Conservation (phyloP, 495 filamentous ascomycete species). For the Lepidopterella palustris region DNA sequence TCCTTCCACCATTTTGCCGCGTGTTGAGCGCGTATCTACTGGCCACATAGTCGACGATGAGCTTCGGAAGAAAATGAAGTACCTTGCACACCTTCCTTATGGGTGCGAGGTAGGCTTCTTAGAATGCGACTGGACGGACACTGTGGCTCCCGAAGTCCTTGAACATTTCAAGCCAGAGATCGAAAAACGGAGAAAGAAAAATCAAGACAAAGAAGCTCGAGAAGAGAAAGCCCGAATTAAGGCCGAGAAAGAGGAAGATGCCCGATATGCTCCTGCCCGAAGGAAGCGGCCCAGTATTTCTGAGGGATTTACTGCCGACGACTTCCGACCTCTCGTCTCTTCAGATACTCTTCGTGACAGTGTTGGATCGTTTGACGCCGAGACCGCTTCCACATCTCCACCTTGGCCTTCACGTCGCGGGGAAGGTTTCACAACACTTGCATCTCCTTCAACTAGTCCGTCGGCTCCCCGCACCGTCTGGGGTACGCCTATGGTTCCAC, state of each 20-base stretch:
- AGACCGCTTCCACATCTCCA: constrained; percentile 48
- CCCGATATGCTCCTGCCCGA: constrained; percentile 33
- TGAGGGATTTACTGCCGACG: constrained; percentile 33
- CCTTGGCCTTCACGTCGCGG: constrained; percentile 47
- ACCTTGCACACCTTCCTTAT: constrained; percentile 82
- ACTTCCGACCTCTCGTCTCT: constrained; percentile 59
- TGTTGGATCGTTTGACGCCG: constrained; percentile 39
- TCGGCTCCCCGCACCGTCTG: constrained; percentile 72
- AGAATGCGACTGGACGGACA: constrained; percentile 95
- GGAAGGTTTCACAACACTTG: constrained; percentile 53
- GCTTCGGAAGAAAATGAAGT: constrained; percentile 78
- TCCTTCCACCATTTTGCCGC: constrained; percentile 82
- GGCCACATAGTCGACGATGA: constrained; percentile 89
- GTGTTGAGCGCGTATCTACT: constrained; percentile 85
- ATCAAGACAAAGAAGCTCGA: constrained; percentile 76
- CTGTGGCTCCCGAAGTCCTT: constrained; percentile 69
- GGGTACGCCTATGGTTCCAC: constrained; percentile 65
- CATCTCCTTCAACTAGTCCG: constrained; percentile 73
- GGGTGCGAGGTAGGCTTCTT: constrained; percentile 92
- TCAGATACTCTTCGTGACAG: constrained; percentile 38
- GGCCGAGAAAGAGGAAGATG: constrained; percentile 75
- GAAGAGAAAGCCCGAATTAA: constrained; percentile 87
- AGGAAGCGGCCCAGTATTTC: constrained; percentile 32
- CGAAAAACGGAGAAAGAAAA: constrained; percentile 67
- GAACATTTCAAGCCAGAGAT: constrained; percentile 68